Conservation (phyloP, 352 stramenopile species). For the Phytophthora crassamura region DNA sequence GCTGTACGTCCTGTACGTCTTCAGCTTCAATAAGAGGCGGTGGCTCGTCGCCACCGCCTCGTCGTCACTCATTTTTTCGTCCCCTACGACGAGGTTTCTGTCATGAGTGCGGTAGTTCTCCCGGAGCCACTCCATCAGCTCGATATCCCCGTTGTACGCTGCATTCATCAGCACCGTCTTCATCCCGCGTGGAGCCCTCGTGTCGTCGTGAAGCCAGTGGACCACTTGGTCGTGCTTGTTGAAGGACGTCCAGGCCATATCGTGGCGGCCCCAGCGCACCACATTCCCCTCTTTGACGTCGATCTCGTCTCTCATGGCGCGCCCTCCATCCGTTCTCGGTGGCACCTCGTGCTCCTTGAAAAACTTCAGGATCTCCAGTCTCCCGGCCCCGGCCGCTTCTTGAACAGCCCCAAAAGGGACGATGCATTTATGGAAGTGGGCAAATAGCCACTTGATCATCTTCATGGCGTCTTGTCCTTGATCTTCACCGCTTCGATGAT, state of each 20-base stretch:
- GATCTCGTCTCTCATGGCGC: constrained; percentile 4
- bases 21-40: too few relatives aligned
- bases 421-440: constrained; percentile 3
- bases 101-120: background rate
- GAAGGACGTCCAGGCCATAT: background rate
- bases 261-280: background rate
- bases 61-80: too few relatives aligned
- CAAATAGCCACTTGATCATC: constrained; percentile 5
- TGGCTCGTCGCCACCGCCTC: background rate
- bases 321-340: background rate
- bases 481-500: constrained; percentile 1
- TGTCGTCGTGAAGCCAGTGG: constrained; percentile 7
- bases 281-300: background rate
- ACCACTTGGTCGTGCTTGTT: background rate
- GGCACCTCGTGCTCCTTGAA: background rate
- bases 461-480: background rate
- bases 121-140: background rate
- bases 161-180: background rate
- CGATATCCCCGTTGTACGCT: background rate
- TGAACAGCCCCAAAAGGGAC: constrained; percentile 1
- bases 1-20: too few relatives aligned
- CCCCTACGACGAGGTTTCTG: background rate
- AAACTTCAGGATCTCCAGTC: background rate
- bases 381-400: background rate
- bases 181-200: background rate